Conservation (phyloP, 2,329 filamentous ascomycete species). For the Paradendryphiella salina region DNA sequence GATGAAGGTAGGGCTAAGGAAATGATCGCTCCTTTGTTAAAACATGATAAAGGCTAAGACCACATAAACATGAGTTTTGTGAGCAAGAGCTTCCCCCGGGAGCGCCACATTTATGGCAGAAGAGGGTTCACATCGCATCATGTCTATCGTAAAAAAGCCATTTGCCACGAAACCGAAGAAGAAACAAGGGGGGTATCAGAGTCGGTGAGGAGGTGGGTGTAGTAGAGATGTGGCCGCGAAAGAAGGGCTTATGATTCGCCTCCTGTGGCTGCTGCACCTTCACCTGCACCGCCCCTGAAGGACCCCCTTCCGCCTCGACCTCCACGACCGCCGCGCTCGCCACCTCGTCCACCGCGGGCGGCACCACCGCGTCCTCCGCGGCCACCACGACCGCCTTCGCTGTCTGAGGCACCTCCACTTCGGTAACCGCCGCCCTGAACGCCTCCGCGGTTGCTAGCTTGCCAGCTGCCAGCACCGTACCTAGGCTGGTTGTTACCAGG, state of each 20-base stretch:
- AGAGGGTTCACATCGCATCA: constrained; percentile 1
- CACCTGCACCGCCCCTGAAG: constrained; percentile 39
- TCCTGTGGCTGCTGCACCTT: constrained; percentile 43
- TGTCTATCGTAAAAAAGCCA: constrained; percentile 7
- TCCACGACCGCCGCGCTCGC: constrained; percentile 46
- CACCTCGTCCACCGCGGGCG: constrained; percentile 57
- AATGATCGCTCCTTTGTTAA: too few relatives aligned
- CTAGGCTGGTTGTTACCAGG: constrained; percentile 53
- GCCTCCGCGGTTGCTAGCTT: constrained; percentile 67
- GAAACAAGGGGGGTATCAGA: constrained; percentile 41
- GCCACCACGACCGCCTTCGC: constrained; percentile 68
- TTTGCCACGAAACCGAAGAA: constrained; percentile 23
- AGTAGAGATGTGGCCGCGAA: constrained; percentile 9
- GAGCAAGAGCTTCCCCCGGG: too few relatives aligned
- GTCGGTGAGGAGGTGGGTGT: constrained; percentile 19
- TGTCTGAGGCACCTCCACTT: constrained; percentile 76
- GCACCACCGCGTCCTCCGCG: constrained; percentile 54
- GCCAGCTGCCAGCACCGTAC: constrained; percentile 61
- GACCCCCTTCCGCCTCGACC: constrained; percentile 48
- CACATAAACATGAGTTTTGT: too few relatives aligned
- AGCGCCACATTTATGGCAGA: not conserved
- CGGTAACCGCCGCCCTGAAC: constrained; percentile 74
- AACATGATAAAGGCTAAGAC: too few relatives aligned
- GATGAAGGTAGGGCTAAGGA: too few relatives aligned
- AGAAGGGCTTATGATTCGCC: constrained; percentile 42